Evolutionary conservation across 2,329 filamentous ascomycete species (phyloP).

Genomic region (Botryotinia calthae): DNA sequence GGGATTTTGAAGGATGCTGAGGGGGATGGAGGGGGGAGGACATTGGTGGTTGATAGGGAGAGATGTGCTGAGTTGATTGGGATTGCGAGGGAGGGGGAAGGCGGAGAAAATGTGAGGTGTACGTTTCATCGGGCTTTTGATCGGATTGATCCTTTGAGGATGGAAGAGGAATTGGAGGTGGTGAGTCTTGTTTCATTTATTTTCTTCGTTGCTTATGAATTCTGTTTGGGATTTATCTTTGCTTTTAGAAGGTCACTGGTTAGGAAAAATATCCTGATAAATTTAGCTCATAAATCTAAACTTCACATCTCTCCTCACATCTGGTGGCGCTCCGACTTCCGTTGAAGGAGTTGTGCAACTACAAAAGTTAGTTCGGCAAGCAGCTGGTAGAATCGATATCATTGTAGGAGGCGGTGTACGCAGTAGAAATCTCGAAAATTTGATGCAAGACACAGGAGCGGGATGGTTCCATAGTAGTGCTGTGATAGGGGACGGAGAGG

Average conservation of each 20-base stretch:
- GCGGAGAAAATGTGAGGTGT: slow-evolving; percentile 44
- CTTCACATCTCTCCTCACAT: slow-evolving; percentile 49
- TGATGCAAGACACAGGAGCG: slow-evolving; percentile 35
- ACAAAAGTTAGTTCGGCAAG: slow-evolving; percentile 38
- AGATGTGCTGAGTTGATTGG: slow-evolving; percentile 44
- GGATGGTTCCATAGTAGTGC: slow-evolving; percentile 46
- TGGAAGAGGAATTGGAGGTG: slow-evolving; percentile 36
- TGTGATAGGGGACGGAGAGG: slow-evolving; percentile 38
- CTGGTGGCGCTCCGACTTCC: slow-evolving; percentile 41
- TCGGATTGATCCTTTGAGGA: slow-evolving; percentile 27
- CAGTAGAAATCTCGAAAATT: slow-evolving; percentile 42
- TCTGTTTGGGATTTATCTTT: neutral
- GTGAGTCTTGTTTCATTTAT: slow-evolving; percentile 25
- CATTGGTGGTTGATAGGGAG: slow-evolving; percentile 41
- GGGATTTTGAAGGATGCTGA: slow-evolving; percentile 42
- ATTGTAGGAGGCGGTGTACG: slow-evolving; percentile 53
- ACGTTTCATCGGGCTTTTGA: slow-evolving; percentile 57
- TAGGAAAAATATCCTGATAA: neutral
- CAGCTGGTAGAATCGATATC: slow-evolving; percentile 41
- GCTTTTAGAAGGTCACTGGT: neutral
- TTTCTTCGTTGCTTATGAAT: neutral
- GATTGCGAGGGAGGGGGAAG: slow-evolving; percentile 21
- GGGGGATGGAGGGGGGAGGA: neutral
- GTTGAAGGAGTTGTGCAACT: slow-evolving; percentile 24
- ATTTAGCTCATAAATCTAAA: neutral